phyloP scores from a whole-genome alignment of 176 grass and related monocot species.

The Calamus simplicifolius region DNA sequence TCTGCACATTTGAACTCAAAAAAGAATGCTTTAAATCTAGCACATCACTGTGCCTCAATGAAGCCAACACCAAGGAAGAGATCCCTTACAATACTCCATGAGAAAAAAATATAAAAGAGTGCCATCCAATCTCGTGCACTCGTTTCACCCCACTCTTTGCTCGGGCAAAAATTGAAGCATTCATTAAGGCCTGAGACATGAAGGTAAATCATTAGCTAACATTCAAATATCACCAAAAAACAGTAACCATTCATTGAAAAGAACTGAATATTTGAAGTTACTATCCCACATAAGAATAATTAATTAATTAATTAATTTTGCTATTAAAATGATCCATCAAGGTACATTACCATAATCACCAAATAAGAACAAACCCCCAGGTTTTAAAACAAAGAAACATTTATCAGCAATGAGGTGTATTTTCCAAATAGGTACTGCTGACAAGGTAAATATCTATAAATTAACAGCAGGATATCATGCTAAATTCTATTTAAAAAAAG shows the following conservation, averaged over 20 bases:
- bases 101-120: constrained; percentile 83
- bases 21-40: too few species aligned
- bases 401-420: constrained; percentile 44
- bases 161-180: constrained; percentile 78
- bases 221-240: constrained; percentile 8
- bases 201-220: too few species aligned
- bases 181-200: constrained; percentile 66
- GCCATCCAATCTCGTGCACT: constrained; percentile 85
- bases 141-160: constrained; percentile 71
- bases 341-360: constrained; percentile 70
- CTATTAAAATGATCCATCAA: neutral
- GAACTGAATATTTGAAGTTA: too few species aligned
- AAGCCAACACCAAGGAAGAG: constrained; percentile 72
- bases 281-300: too few species aligned
- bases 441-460: constrained; percentile 86
- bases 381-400: constrained; percentile 69
- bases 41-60: constrained; percentile 31
- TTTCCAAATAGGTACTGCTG: constrained; percentile 61
- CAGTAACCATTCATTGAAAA: neutral
- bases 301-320: too few species aligned
- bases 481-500: neutral
- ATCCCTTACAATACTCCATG: constrained; percentile 56
- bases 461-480: constrained; percentile 5
- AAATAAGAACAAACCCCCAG: constrained; percentile 76
- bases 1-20: too few species aligned